phyloP scores from a whole-genome alignment of 257 asterid species.

The Nicotiana attenuata region DNA sequence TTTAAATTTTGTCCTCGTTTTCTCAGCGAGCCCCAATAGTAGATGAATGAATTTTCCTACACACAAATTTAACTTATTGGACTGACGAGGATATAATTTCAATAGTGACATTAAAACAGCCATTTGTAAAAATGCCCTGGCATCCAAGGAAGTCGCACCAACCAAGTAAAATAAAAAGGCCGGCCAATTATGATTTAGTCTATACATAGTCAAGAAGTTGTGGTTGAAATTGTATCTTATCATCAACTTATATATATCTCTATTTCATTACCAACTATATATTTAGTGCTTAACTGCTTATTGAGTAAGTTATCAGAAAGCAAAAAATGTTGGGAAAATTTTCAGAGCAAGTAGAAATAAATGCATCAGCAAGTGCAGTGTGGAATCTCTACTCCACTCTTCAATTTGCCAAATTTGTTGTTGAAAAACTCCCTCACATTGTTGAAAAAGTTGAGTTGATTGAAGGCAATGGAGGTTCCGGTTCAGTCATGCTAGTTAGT shows the following conservation, averaged over 20 bases:
- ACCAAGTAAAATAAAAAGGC: too few species aligned
- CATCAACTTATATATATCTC: background rate
- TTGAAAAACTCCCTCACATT: background rate
- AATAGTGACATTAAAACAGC: too few species aligned
- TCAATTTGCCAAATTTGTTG: background rate
- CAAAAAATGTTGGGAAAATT: constrained; percentile 2
- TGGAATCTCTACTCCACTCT: background rate
- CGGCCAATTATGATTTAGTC: too few species aligned
- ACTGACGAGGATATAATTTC: too few species aligned
- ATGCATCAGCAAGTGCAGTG: background rate
- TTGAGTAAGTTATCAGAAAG: background rate
- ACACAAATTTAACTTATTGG: too few species aligned
- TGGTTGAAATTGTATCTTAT: too few species aligned
- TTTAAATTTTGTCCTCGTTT: too few species aligned
- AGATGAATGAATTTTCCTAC: too few species aligned
- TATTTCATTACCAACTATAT: background rate
- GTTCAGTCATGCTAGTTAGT: background rate
- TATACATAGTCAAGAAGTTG: too few species aligned
- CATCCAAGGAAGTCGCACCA: too few species aligned
- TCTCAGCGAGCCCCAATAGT: too few species aligned
- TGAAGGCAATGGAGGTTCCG: constrained; percentile 10
- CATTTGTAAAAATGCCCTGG: too few species aligned
- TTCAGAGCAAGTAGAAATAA: background rate
- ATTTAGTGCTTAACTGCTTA: background rate
- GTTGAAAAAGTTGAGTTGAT: background rate